Base-by-base conservation (phyloP, 192 early-diverging fungal genomes). In the Podila verticillata region DNA sequence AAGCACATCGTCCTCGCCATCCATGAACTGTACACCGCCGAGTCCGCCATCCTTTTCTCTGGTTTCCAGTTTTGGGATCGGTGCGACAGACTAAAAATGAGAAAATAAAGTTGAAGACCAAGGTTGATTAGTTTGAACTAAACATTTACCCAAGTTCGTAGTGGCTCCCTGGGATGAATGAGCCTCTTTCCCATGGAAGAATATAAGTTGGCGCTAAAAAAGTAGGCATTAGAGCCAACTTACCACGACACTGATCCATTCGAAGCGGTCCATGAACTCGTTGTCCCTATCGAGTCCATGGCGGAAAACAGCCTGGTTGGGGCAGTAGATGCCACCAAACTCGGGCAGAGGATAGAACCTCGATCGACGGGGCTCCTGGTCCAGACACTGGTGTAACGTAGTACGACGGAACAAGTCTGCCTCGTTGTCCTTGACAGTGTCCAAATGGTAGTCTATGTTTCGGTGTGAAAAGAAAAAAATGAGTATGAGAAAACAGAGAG, bases 371-470 rank as follows among this genome's bases (percentile, higher is more conserved):
- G 75, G 75, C 34, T 83, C 84, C 44, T 85, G 84, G 61, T 85
- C 82, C 20, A 80, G 32, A 47, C 77, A 80, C 35, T 83, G 84
- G 48, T 74, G 73, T 29, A 85, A 20, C 7, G 82, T 85, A 6
- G 81, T 85, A 26, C 84, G 65, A 31, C 84, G 81, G 31, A 85
- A 85, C 30, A 85, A 67, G 32, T 85, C 82, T n/a, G 82, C 84
- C 62, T 85, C 84, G 20, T 65, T 69, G 34, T 75, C 68, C 5
- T 49, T 70, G 1, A 68, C 75, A 26, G 66, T 59, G 61, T 78
- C 60, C 7, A 73, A 63, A 44, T 85, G 77, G 19, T 80, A 80
- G 30, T 80, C 77, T 15, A 57, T 30, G 51, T 22, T 20, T 47
- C 19, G 8, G 34, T n/a, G 20, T 22, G 22, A 48, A n/a, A 56